Percentiles rank a stretch among this genome's conserved stretches.
These are phyloP conservation scores for Lipomyces orientalis DNA, from an alignment of 805 yeast species.

Conservation along the genomic window DNA sequence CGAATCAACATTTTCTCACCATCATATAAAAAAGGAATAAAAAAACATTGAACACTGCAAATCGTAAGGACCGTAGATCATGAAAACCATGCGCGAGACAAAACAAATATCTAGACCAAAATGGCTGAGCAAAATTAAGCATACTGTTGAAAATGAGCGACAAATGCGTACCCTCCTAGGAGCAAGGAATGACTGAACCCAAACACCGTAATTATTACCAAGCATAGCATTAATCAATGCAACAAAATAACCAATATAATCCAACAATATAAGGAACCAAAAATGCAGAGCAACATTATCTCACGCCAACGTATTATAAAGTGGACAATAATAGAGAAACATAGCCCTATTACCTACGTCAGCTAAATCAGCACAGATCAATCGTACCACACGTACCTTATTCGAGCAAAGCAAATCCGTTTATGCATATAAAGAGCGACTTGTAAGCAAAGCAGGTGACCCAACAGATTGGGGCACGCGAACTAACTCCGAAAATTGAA, in stretches of 20 bases:
- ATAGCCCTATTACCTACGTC: neutral
- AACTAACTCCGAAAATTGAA: neutral
- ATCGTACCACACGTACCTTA: neutral
- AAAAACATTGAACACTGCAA: neutral
- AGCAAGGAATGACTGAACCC: neutral
- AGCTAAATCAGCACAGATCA: neutral
- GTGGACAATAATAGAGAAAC: neutral
- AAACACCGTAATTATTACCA: neutral
- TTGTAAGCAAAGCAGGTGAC: slow-evolving; percentile 1
- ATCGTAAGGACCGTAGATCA: neutral
- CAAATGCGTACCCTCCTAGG: neutral
- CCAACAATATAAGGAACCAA: neutral
- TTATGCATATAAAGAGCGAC: slow-evolving; percentile 6
- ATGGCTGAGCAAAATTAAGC: neutral
- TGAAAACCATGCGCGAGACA: neutral
- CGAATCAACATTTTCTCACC: neutral
- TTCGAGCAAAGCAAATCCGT: neutral
- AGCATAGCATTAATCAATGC: neutral
- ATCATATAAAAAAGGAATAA: neutral
- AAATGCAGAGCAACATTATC: neutral
- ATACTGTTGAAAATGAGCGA: neutral
- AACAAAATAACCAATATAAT: neutral
- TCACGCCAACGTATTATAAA: neutral
- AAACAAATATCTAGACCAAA: neutral
- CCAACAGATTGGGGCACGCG: neutral